phyloP scores from a whole-genome alignment of 2,329 filamentous ascomycete species.

The Paraphoma sp. region DNA sequence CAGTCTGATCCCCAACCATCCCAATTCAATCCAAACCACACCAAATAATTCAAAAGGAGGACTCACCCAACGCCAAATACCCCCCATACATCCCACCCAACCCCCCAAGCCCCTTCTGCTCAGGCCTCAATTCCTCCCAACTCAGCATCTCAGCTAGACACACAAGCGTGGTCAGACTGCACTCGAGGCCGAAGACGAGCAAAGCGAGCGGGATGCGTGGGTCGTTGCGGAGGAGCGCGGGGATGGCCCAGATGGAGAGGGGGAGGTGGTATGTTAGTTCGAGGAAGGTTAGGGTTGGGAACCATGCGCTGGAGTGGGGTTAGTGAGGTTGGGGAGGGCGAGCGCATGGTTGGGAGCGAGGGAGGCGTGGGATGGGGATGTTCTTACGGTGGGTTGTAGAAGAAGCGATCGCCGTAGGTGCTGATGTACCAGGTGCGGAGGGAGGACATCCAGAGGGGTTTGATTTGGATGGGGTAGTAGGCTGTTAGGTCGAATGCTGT shows the following conservation, averaged over 20 bases:
- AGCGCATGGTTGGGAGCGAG: background rate
- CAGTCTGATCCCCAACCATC: background rate
- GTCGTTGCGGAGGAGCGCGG: conserved; percentile 63
- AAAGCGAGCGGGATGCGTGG: conserved; percentile 65
- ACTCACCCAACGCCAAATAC: conserved; percentile 43
- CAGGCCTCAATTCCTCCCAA: conserved; percentile 52
- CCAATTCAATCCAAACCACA: background rate
- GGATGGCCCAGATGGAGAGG: conserved; percentile 65
- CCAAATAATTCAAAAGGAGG: conserved; percentile 2
- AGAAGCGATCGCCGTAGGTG: conserved; percentile 70
- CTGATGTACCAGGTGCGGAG: conserved; percentile 65
- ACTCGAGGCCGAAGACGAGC: conserved; percentile 65
- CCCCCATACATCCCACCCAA: conserved; percentile 49
- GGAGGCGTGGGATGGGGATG: too few relatives aligned
- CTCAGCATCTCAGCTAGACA: conserved; percentile 67
- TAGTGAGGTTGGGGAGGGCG: background rate
- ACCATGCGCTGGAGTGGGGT: conserved; percentile 57
- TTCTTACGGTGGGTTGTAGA: conserved; percentile 60
- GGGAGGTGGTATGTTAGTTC: conserved; percentile 69
- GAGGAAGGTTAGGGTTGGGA: conserved; percentile 63
- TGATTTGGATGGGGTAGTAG: conserved; percentile 62
- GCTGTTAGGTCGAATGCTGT: conserved; percentile 67
- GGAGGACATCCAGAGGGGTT: conserved; percentile 56
- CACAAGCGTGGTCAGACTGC: conserved; percentile 66
- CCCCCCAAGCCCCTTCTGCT: conserved; percentile 35